Base-by-base conservation (phyloP, 495 filamentous ascomycete species). In the Penicillium dipodomyicola region DNA sequence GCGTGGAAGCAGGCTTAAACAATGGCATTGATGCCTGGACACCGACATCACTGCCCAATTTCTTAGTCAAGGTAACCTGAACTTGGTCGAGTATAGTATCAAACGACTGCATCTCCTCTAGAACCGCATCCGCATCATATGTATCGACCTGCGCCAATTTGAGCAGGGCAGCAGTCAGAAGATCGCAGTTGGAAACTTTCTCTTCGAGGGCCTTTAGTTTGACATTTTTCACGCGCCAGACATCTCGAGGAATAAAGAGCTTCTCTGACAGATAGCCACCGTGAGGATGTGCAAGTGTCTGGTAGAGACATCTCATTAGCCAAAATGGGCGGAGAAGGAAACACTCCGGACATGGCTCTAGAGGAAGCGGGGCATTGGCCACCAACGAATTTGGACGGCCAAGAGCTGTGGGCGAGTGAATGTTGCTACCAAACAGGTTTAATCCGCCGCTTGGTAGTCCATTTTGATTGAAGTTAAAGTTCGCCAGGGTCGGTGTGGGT, bases 31-130 rank as follows among this genome's bases (percentile, higher is more conserved):
- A 73, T 2, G 89, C 84, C 47, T 89, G 85, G 8, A 91, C 81
- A 39, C 94, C 94, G 39, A 98, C 95, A 63, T 98, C 94, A 58
- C 78, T 87, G 15, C 94, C 93, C 3, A 98, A 80, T 64, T 91
- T 96, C 67, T 93, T 92, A 6, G 84, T 71, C 25, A 98, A 76
- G 12, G 79, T 77, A 9, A 80, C 69, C 69, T 96, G 92, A 0
- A 88, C 90, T 64, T 91, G 87, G 64, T 97, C 94, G 29, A 98
- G 80, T 35, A 97, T 80, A 52, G 76, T 79, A 72, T 98, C 94
- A 27, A 98, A 79, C n/a, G 84, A 77, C 66, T 97, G 90, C 90
- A 98, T 96, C 68, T 98, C 94, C 62, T 96, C 92, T 30, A 95
- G 75, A 15, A 98, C 85, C 19, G 92, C 89, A 62, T 96, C 91